phyloP scores from a whole-genome alignment of 306 rosid species.

The Ceratonia siliqua region DNA sequence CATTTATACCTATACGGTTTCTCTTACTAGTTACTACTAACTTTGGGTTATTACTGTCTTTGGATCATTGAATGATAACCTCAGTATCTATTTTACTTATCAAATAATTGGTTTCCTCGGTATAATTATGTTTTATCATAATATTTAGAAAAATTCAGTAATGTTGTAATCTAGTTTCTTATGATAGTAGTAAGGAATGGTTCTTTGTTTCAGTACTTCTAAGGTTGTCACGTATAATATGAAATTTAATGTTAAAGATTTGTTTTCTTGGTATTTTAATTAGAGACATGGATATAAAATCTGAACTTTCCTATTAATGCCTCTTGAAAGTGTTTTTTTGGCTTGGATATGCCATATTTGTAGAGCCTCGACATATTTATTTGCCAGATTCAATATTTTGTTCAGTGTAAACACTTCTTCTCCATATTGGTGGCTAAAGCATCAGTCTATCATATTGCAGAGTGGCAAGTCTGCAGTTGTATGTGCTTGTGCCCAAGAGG shows the following conservation, averaged over 20 bases:
- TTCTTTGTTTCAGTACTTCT: slow-evolving; percentile 9
- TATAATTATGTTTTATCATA: not conserved
- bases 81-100: not conserved
- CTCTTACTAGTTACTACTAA: too few species aligned
- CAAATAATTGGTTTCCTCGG: not conserved
- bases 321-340: not conserved
- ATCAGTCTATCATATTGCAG: slow-evolving; percentile 55
- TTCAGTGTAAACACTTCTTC: slow-evolving; percentile 15
- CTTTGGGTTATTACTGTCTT: not conserved
- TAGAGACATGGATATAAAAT: not conserved
- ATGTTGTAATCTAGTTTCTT: not conserved
- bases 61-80: slow-evolving; percentile 9
- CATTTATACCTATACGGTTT: slow-evolving; percentile 8
- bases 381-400: not conserved
- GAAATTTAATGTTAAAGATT: not conserved
- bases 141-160: not conserved
- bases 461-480: slow-evolving; percentile 96
- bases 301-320: not conserved
- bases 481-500: slow-evolving; percentile 91
- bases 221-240: too few species aligned
- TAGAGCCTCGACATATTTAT: slow-evolving; percentile 29
- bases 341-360: not conserved
- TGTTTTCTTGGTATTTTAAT: slow-evolving; percentile 8
- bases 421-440: slow-evolving; percentile 31
- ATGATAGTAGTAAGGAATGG: slow-evolving; percentile 3